Base-by-base conservation (phyloP, 73 alveolate species). In the Tetrahymena thermophila region DNA sequence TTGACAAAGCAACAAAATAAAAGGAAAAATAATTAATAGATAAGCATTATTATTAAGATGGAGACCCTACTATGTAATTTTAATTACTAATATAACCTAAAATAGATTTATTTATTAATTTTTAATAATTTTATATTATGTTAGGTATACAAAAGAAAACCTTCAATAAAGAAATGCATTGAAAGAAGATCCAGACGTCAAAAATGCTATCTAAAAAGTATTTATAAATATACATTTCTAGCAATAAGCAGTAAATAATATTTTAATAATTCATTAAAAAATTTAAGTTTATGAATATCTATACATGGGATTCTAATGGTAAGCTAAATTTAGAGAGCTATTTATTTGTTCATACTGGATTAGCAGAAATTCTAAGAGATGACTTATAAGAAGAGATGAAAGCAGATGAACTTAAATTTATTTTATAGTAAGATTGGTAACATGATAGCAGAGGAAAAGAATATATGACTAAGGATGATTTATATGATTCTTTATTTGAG, bases 401-500 rank as follows among this genome's bases (percentile, higher is more conserved):
- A 93, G 97, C 84, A 93, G 25, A 85, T n/a, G 84, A 89, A 85
- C 93, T 95, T 85, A 35, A 56, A 58, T 93, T 95, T 37, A 31
- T 95, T 7, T 56, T 85, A 58, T 95, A 95, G 57, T 89, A 94
- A 95, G 93, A 95, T 89, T 21, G 98, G 96, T 97, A 96, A 28
- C 95, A 96, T 50, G 98, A 97, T 85, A 93, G 96, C 19, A 96
- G 94, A 93, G 97, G 97, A 35, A 83, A 97, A 37, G 98, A 97
- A 28, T 95, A 95, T 93, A 96, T 98, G 94, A 96, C 95, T 38
- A 93, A 93, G 31, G 84, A 97, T 85, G 97, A 96, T 31, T 97
- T 98, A 40, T 98, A 43, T 96, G 97, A 97, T 85, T 96, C 98
- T 35, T 94, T 98, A 35, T 98, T 97, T 94, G 99, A 97, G 93